Evolutionary conservation across 768 basidiomycete species (phyloP), one percentile per base, ranked within the genome.

Genomic region (Tricholoma bakamatsutake): DNA sequence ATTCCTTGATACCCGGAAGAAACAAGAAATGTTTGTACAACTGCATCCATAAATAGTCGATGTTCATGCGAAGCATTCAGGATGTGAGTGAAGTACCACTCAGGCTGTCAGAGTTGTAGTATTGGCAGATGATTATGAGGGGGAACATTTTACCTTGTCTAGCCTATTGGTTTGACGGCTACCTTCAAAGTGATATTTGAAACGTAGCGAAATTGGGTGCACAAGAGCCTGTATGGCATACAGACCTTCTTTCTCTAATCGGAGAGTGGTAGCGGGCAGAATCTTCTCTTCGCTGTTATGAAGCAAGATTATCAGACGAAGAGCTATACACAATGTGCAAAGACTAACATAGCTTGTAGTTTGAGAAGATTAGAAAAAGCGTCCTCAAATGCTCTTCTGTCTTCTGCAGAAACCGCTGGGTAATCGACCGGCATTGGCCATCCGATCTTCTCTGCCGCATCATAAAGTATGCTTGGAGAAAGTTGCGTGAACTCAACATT

Each of bases 71-170:
- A 80, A 56, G 88, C 81, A 66, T 98, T 95, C 48, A 91, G 77
- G 21, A 98, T 76, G 67, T 98, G 91, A 2, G 93, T 87, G 66
- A 98, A 90, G 64, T 92, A 98, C 92, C 95, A 98, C 69, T 98
- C 97, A 1, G 97, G 96, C 93, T 96, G 39, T 30, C 15, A 30
- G 64, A 21, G 34, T n/a, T n/a, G 52, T 39, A 55, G 8, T 33
- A 24, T 34, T 40, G 15, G 46, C 1, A 39, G 5, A 17, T 5
- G 12, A 31, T 21, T 28, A 13, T 9, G 12, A 24, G 2, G 13
- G n/a, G 3, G 27, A 10, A 18, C 30, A 40, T 48, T 55, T 50
- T 51, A 90, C 94, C 83, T 98, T 98, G 73, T 98, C 96, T 9
- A 93, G 69, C 51, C 91, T 79, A 69, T 98, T 99, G 0, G 97